Base-by-base conservation (phyloP, 2,329 filamentous ascomycete species). In the Dissoconium aciculare region DNA sequence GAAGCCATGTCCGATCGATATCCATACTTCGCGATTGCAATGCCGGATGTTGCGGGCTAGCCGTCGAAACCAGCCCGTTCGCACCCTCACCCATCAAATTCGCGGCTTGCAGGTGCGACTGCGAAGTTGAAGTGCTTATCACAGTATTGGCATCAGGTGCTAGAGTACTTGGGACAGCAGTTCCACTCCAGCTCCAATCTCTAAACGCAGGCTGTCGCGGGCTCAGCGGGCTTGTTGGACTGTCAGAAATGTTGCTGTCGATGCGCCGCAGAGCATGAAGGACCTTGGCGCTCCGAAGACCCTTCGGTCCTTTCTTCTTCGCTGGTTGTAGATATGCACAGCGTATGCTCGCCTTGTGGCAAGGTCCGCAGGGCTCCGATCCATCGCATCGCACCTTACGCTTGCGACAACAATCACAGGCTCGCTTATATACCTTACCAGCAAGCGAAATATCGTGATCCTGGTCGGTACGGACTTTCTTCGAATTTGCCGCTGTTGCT, bases 271-370 rank as follows among this genome's bases (percentile, higher is more conserved):
- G 32, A 4, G 48, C 51, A 38, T 53, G 49, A 12, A 54, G 35
- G 11, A 54, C 52, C 25, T 47, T 38, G 4, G 48, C 49, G 34
- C 49, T 52, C 14, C 52, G 36, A 35, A 54, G 33, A 6, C 52
- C 51, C 27, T 54, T 54, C 4, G 52, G 52, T 2, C 52, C 52
- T 33, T 54, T 54, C 45, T 54, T 54, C 41, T 50, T 52, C 6
- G 51, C 45, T 14, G 49, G 44, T 30, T 53, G 48, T 5, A 54
- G 41, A 33, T 54, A 54, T 25, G 49, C 49, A 36, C 52, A 54
- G 37, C 46, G 37, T 27, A 54, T 51, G 5, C 41, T 34, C 3
- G 52, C 51, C 37, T 54, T 54, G 32, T 42, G 44, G 35, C 52
- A 54, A 11, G 52, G 52, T 10, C 37, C 39, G 37, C 51, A 54